phyloP scores from a whole-genome alignment of 2,329 filamentous ascomycete genomes.

The Colletotrichum cuscutae region DNA sequence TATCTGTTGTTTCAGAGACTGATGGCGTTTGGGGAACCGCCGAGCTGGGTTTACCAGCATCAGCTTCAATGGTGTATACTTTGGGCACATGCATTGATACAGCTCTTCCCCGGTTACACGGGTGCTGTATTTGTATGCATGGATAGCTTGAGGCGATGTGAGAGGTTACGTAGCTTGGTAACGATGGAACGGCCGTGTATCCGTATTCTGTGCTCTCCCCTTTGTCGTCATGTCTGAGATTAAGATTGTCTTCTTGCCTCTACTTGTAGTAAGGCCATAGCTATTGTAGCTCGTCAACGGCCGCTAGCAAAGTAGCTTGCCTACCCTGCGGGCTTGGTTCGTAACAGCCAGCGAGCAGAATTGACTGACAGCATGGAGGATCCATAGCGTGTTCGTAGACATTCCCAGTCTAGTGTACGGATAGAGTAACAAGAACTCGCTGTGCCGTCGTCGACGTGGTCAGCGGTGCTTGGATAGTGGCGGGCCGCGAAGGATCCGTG shows the following conservation, averaged over 20 bases:
- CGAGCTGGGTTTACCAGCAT: not conserved
- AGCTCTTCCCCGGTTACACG: slow-evolving; percentile 5
- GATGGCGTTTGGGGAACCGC: not conserved
- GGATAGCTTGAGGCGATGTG: not conserved
- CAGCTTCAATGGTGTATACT: not conserved
- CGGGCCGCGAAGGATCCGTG: slow-evolving; percentile 13
- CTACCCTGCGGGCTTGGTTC: not conserved
- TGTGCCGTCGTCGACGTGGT: slow-evolving; percentile 19
- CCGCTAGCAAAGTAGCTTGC: not conserved
- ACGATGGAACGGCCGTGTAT: too few species aligned
- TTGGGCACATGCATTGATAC: not conserved
- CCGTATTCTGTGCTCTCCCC: not conserved
- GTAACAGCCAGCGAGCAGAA: not conserved
- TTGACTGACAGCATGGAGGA: not conserved
- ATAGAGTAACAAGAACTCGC: not conserved
- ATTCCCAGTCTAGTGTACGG: not conserved
- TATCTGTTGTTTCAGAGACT: not conserved
- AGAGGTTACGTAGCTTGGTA: not conserved
- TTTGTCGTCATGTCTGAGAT: not conserved
- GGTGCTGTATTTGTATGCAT: not conserved
- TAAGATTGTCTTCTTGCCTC: too few species aligned
- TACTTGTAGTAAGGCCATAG: too few species aligned
- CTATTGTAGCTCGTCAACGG: not conserved
- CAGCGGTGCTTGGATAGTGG: slow-evolving; percentile 17
- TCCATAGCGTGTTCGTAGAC: not conserved